A percentile compares a stretch with the other conserved stretches of the same genome.
Evolutionary conservation across 1,284 basidiomycete genomes (phyloP).

Genomic region (Neonothopanus nambi): DNA sequence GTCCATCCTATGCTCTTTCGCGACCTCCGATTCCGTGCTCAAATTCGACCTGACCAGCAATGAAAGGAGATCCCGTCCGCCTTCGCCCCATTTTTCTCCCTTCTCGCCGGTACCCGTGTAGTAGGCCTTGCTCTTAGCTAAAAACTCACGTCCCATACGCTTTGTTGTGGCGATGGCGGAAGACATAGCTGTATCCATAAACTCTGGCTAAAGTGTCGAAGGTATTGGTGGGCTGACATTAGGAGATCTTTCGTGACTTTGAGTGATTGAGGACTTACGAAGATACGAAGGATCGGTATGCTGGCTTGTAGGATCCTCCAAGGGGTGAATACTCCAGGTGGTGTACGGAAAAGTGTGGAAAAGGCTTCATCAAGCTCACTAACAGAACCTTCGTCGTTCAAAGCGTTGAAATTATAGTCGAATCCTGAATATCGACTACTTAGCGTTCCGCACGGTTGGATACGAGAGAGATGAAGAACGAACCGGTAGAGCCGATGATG

Average conservation of each 20-base stretch:
- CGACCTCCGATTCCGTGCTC: conserved; percentile 54
- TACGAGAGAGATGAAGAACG: conserved; percentile 8
- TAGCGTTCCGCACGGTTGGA: too few relatives aligned
- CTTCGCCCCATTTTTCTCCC: conserved; percentile 31
- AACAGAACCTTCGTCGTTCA: conserved; percentile 33
- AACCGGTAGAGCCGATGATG: conserved; percentile 68
- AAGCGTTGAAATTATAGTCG: conserved; percentile 62
- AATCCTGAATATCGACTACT: conserved; percentile 54
- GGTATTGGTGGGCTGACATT: too few relatives aligned
- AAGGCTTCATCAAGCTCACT: conserved; percentile 55
- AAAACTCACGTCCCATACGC: conserved; percentile 45
- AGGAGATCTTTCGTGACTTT: too few relatives aligned
- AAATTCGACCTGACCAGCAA: conserved; percentile 66
- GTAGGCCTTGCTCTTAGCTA: conserved; percentile 44
- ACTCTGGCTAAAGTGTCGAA: too few relatives aligned
- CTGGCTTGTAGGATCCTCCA: conserved; percentile 34
- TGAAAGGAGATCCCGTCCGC: conserved; percentile 48
- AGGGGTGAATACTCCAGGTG: conserved; percentile 22
- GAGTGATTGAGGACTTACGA: conserved; percentile 37
- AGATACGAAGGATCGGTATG: conserved; percentile 40
- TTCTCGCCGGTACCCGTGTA: conserved; percentile 28
- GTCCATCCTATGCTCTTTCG: conserved; percentile 58
- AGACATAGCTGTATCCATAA: too few relatives aligned
- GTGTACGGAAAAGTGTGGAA: conserved; percentile 37
- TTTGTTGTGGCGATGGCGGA: neutral